phyloP scores from a whole-genome alignment of 805 yeast species.

The Candida orba region DNA sequence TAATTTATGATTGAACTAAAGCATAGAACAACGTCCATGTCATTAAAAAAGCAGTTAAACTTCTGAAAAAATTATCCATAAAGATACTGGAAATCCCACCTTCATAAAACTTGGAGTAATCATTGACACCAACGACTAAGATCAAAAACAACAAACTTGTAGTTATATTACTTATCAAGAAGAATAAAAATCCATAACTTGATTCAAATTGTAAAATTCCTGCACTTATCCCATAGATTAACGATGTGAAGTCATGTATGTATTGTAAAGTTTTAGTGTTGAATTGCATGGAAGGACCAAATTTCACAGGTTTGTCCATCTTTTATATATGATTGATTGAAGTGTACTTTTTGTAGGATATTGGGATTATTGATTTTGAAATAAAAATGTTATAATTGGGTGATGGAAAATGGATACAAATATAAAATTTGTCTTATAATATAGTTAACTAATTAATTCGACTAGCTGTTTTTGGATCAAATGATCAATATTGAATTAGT shows the following conservation, averaged over 20 bases:
- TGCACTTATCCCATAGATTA: conserved; percentile 17
- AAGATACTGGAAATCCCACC: conserved; percentile 10
- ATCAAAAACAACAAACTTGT: conserved; percentile 9
- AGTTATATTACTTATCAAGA: conserved; percentile 5
- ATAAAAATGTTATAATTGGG: no score
- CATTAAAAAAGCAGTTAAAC: conserved; percentile 18
- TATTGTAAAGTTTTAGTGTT: conserved; percentile 15
- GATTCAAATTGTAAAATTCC: conserved; percentile 22
- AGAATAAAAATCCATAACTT: conserved; percentile 16
- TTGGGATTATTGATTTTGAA: no score
- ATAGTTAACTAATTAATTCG: no score
- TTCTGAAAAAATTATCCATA: conserved; percentile 12
- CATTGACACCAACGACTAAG: not conserved
- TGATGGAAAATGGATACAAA: no score
- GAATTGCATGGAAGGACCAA: conserved; percentile 5
- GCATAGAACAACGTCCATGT: conserved; percentile 23
- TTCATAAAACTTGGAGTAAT: conserved; percentile 11
- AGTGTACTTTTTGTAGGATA: no score
- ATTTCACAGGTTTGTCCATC: conserved; percentile 20
- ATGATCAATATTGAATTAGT: no score
- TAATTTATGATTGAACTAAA: conserved; percentile 19
- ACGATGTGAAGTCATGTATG: conserved; percentile 20
- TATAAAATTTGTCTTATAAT: no score
- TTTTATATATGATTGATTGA: no score
- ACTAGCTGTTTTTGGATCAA: no score